Base-by-base conservation (phyloP, 306 rosid genomes). In the Lathyrus tuberosus region DNA sequence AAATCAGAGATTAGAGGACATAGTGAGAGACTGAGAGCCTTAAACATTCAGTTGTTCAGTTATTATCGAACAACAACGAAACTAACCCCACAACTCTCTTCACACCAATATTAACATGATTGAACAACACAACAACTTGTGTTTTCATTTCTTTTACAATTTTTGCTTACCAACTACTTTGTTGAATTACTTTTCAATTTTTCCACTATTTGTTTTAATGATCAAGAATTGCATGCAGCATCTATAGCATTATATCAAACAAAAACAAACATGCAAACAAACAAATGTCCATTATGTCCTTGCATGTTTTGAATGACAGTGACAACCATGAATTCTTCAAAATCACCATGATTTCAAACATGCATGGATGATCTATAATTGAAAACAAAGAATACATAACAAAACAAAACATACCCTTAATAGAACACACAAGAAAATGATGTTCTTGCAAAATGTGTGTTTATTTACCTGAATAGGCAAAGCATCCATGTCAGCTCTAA, bases 401-500 rank as follows among this genome's bases (percentile, higher is more conserved):
- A 3, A 40, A 40, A 40, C 43, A 8, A 11, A 40, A 40, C 44
- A 40, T 0, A 40, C 10, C 1, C 44, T 40, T 40, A 9, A 40
- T 8, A 38, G 7, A 40, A 58, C n/a, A 40, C 33, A 7, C 6
- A 22, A 31, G 28, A 22, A 64, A 17, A 35, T 1, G 59, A 64
- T 38, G 44, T 40, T 40, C 14, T 12, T 10, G 28, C 20, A 66
- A 16, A 56, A 40, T 40, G 30, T 40, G 44, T 10, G 22, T 40
- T 8, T 40, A 26, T 26, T 28, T 10, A 91, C 98, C 96, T 92
- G 86, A 80, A 92, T 84, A 22, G 98, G 98, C 84, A 92, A 57
- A 65, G 96, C 98, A 80, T 92, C 96, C 98, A 92, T 92, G 71
- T 89, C 98, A 1, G 96, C 98, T 80, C 98, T 84, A 5, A 89